Conservation (phyloP, 164 flowering plant genomes). For the Vitis cinerea region DNA sequence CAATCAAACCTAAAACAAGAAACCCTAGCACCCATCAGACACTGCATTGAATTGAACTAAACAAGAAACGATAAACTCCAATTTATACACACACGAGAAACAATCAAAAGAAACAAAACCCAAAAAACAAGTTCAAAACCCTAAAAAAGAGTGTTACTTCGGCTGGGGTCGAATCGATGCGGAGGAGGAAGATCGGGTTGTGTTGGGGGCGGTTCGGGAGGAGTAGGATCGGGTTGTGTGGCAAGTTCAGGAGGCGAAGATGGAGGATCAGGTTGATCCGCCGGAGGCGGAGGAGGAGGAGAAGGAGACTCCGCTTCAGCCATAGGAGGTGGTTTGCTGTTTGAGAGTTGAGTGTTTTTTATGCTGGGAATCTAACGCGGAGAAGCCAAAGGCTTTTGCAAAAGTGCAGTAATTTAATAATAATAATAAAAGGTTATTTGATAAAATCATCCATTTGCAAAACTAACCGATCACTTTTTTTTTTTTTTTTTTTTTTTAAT, state of each 20-base stretch:
- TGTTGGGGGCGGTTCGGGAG: background rate
- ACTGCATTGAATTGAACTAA: background rate
- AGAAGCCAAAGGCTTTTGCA: too few species aligned
- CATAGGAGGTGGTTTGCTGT: too few species aligned
- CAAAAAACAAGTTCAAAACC: background rate
- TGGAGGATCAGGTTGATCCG: conserved; percentile 2
- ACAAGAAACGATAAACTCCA: background rate
- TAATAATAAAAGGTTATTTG: too few species aligned
- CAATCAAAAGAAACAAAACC: background rate
- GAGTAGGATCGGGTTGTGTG: background rate
- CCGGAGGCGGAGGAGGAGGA: conserved; percentile 4
- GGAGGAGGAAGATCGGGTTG: conserved; percentile 6
- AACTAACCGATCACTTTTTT: too few species aligned
- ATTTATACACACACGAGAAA: too few species aligned
- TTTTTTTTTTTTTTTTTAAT: too few species aligned
- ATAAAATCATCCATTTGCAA: too few species aligned
- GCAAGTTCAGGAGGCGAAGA: conserved; percentile 8
- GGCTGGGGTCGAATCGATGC: conserved; percentile 41
- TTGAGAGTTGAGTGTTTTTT: too few species aligned
- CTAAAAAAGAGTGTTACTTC: conserved; percentile 23
- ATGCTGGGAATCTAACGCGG: too few species aligned
- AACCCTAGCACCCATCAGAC: background rate
- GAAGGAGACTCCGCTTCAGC: background rate
- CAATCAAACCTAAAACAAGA: background rate
- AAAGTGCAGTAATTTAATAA: too few species aligned